Evolutionary conservation across 768 basidiomycete species (phyloP).

Genomic region (Clathrus columnatus): DNA sequence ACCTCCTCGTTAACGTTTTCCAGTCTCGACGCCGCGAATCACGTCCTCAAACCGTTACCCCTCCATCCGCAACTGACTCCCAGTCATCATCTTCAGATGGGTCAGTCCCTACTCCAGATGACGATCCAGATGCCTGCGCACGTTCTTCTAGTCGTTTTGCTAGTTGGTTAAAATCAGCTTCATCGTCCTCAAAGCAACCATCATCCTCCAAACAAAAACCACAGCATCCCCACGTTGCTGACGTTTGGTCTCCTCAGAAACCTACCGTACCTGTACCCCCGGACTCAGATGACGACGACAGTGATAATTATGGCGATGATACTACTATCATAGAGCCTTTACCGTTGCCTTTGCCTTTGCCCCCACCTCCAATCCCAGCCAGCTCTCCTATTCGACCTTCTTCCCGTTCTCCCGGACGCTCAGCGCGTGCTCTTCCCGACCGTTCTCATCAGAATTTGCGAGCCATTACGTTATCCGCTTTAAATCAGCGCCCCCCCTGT

Average conservation of each 20-base stretch:
- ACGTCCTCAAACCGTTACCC: background rate
- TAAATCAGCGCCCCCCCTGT: background rate
- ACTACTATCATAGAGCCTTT: background rate
- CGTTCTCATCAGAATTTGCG: conserved; percentile 8
- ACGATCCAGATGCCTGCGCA: background rate
- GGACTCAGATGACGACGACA: conserved; percentile 2
- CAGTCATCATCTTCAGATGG: conserved; percentile 4
- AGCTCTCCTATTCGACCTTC: background rate
- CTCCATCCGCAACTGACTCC: background rate
- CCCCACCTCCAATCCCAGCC: conserved; percentile 11
- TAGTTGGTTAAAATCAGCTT: background rate
- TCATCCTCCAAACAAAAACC: background rate
- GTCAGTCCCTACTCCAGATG: background rate
- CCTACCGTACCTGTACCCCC: background rate
- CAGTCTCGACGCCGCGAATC: background rate
- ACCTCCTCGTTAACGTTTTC: background rate
- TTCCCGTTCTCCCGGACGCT: background rate
- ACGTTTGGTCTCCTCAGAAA: background rate
- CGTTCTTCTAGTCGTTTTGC: background rate
- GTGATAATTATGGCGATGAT: conserved; percentile 2
- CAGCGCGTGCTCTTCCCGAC: background rate
- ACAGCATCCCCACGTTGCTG: background rate
- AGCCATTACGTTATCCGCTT: background rate
- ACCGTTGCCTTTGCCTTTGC: conserved; percentile 24
- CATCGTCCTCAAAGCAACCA: background rate